Evolutionary conservation across 495 filamentous ascomycete genomes (phyloP), one percentile per base, ranked within the genome.

Genomic region (Penicillium cosmopolitanum): DNA sequence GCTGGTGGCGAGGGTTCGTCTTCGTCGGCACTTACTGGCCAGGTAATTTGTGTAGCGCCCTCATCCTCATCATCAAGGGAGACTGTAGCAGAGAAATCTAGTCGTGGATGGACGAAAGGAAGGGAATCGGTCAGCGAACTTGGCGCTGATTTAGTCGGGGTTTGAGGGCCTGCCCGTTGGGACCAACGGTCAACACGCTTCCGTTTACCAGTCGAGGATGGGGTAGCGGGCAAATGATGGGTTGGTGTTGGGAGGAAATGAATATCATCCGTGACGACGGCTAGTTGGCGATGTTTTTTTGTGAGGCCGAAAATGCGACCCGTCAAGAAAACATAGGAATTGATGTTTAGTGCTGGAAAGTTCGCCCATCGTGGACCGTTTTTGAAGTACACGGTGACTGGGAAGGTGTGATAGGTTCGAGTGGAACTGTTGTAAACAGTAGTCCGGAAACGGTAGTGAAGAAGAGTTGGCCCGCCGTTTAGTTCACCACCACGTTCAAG

Each of bases 281-380:
- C 25, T 5, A 28, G 5, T 28, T 28, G 25, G 25, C 25, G 25
- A 28, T 7, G 6, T 44, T 25, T 2, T 55, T 10, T 46, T 46
- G 42, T 46, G 42, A 46, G n/a, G 51, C 51, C 51, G n/a, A 42
- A 65, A 48, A 61, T 60, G 16, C 57, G 53, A 34, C 57, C 62
- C 9, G 46, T 53, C 6, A 65, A 34, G 23, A 61, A 65, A 40
- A 57, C 19, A 19, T 35, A 15, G 57, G 43, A 23, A 9, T 59
- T 51, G 33, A 12, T 7, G 21, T 0, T 55, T 7, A 64, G 56
- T 42, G 56, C 28, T n/a, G 54, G 59, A n/a, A 62, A 57, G 40
- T 62, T 62, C 5, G 16, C 44, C 64, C 56, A 63, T 0, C 60
- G 60, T 6, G 50, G 53, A 3, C 64, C 56, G n/a, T 63, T 63